These are phyloP conservation scores for Corynespora cassiicola DNA, from an alignment of 2,329 filamentous ascomycete species.

Conservation along the genomic window DNA sequence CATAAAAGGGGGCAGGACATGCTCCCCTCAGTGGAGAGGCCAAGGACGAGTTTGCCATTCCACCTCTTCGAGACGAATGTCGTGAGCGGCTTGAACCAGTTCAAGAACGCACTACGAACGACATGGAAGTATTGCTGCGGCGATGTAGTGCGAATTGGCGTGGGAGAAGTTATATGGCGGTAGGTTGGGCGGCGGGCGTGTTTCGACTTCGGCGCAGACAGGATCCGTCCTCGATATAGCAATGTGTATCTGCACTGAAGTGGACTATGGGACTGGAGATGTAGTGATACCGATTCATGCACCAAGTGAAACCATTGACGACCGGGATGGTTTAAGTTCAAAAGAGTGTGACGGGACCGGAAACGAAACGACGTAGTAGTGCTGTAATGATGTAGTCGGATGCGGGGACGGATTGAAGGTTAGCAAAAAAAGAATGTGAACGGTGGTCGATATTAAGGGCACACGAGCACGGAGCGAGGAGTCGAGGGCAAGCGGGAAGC, in stretches of 20 bases:
- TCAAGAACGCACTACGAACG: constrained; percentile 20
- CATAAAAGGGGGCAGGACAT: constrained; percentile 75
- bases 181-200: constrained; percentile 4
- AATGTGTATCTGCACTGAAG: constrained; percentile 12
- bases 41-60: constrained; percentile 40
- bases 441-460: constrained; percentile 29
- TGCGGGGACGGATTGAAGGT: constrained; percentile 8
- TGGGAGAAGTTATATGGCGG: constrained; percentile 3
- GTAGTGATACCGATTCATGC: constrained; percentile 26
- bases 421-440: constrained; percentile 26
- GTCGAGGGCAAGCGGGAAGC: constrained; percentile 30
- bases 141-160: constrained; percentile 5
- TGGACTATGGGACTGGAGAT: constrained; percentile 15
- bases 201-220: constrained; percentile 12
- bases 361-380: constrained; percentile 22
- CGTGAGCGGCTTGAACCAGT: constrained; percentile 12
- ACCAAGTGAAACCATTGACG: constrained; percentile 33
- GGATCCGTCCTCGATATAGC: constrained; percentile 13
- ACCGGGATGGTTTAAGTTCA: constrained; percentile 14
- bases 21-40: constrained; percentile 50
- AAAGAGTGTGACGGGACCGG: constrained; percentile 29
- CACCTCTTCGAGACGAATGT: constrained; percentile 9
- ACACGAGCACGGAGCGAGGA: constrained; percentile 27
- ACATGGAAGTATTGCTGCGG: constrained; percentile 27
- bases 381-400: constrained; percentile 7